Conservation (phyloP, 305 asterid genomes). For the Ilex paraguariensis region DNA sequence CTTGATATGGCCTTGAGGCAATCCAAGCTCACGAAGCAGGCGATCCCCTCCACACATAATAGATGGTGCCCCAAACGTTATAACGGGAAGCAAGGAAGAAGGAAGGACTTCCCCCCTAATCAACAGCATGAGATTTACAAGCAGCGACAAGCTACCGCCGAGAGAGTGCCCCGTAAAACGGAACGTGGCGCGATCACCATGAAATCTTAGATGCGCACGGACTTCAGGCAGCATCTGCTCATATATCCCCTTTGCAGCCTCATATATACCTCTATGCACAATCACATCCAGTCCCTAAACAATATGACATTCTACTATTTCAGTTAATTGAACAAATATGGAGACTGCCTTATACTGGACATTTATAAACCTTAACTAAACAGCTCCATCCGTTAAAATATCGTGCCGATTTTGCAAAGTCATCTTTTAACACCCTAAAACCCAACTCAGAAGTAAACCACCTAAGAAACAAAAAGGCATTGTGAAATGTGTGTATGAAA, state of each 20-base stretch:
- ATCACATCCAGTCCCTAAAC: slow-evolving; percentile 74
- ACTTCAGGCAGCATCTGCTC: slow-evolving; percentile 89
- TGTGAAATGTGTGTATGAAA: not conserved
- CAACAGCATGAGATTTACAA: slow-evolving; percentile 80
- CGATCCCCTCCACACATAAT: slow-evolving; percentile 96
- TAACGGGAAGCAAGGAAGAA: slow-evolving; percentile 74
- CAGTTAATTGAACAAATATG: not conserved
- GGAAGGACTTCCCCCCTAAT: slow-evolving; percentile 66
- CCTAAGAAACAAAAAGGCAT: not conserved
- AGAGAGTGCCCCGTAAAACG: slow-evolving; percentile 96
- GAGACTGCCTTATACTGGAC: not conserved
- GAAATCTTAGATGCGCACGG: slow-evolving; percentile 48
- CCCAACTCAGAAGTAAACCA: not conserved
- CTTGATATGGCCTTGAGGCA: slow-evolving; percentile 69
- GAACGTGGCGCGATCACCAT: slow-evolving; percentile 55
- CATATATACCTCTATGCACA: slow-evolving; percentile 94
- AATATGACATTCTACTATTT: not conserved
- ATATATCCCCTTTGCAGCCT: slow-evolving; percentile 96
- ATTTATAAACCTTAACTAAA: not conserved
- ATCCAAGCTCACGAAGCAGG: slow-evolving; percentile 53
- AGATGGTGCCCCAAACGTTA: slow-evolving; percentile 85
- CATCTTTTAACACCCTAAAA: not conserved
- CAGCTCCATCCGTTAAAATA: not conserved
- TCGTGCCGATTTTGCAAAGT: not conserved
- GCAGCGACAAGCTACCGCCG: slow-evolving; percentile 87